phyloP scores from a whole-genome alignment of 2,329 filamentous ascomycete species.

The Corinectria fuckeliana region DNA sequence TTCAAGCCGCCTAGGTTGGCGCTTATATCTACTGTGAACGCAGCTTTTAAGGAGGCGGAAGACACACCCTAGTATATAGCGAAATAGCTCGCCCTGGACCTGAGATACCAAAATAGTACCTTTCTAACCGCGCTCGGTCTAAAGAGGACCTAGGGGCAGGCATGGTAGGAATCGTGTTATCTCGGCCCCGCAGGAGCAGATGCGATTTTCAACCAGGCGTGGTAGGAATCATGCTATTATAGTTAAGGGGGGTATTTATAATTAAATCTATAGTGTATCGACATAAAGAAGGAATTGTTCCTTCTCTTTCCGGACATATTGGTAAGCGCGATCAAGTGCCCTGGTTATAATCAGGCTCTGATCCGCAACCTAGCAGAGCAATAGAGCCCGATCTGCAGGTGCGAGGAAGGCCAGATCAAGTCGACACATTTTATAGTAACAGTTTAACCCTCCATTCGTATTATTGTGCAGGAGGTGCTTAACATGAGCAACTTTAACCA shows the following conservation, averaged over 20 bases:
- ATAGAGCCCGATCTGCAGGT: neutral
- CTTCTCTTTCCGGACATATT: neutral
- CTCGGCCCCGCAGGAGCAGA: too few species aligned
- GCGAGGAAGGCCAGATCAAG: neutral
- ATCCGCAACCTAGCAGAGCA: neutral
- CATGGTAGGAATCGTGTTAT: too few species aligned
- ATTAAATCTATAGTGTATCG: conserved; percentile 2
- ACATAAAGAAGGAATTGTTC: conserved; percentile 8
- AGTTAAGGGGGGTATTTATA: neutral
- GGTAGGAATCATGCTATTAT: too few species aligned
- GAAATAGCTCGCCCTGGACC: too few species aligned
- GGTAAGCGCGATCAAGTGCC: neutral
- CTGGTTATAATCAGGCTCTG: neutral
- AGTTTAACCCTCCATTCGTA: neutral
- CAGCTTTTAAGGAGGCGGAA: too few species aligned
- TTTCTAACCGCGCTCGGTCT: too few species aligned
- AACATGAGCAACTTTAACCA: neutral
- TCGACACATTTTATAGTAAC: neutral
- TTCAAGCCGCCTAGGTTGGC: too few species aligned
- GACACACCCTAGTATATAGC: too few species aligned
- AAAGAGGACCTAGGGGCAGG: too few species aligned
- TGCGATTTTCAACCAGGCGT: too few species aligned
- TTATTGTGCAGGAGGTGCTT: neutral
- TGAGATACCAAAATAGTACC: too few species aligned
- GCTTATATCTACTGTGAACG: too few species aligned